A percentile compares a stretch with the other conserved stretches of the same genome.
Evolutionary conservation across 1,284 basidiomycete species (phyloP).

Genomic region (Leccinum griseonigrum): DNA sequence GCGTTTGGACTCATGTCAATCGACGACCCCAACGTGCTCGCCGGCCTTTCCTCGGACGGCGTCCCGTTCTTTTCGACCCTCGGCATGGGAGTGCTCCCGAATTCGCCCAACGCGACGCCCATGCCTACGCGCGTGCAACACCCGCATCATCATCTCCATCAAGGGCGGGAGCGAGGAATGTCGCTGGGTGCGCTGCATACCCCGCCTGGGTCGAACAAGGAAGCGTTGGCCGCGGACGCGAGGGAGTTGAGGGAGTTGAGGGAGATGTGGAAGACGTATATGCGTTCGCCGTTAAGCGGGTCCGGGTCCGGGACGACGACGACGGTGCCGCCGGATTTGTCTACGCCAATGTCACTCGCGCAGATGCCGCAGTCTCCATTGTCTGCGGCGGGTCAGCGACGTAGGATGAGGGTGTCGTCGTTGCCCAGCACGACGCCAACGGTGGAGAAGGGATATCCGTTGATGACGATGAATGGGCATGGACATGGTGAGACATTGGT

Average conservation of each 20-base stretch:
- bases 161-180: conserved; percentile 25
- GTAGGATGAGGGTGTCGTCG: conserved; percentile 58
- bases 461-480: conserved; percentile 16
- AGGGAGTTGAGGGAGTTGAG: conserved; percentile 61
- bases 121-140: conserved; percentile 38
- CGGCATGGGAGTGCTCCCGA: conserved; percentile 25
- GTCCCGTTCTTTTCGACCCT: conserved; percentile 58
- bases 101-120: conserved; percentile 46
- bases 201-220: conserved; percentile 30
- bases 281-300: conserved; percentile 60
- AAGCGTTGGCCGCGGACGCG: conserved; percentile 40
- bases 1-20: conserved; percentile 71
- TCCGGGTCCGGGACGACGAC: background rate
- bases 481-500: conserved; percentile 6
- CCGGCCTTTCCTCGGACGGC: conserved; percentile 53
- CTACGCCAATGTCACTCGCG: background rate
- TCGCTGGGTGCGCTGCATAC: conserved; percentile 22
- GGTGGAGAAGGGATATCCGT: conserved; percentile 25
- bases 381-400: conserved; percentile 21
- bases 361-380: conserved; percentile 29
- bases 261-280: conserved; percentile 74
- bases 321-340: conserved; percentile 10
- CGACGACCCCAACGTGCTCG: conserved; percentile 64
- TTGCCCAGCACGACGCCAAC: conserved; percentile 67
- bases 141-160: conserved; percentile 10